These are phyloP conservation scores for Conringia planisiliqua DNA, from an alignment of 345 rosid species.

Conservation along the genomic window DNA sequence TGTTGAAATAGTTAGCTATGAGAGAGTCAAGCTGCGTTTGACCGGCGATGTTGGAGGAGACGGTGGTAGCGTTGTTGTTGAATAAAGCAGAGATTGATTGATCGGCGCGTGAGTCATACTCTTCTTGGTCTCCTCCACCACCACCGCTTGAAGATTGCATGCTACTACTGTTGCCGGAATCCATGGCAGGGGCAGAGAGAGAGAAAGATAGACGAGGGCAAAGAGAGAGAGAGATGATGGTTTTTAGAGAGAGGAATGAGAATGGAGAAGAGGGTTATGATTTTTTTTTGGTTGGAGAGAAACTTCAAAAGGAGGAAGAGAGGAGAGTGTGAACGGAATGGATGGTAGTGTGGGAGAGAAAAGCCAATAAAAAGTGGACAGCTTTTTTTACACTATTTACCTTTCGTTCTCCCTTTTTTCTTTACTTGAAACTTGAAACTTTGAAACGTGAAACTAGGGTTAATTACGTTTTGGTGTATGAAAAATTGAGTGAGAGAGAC, in stretches of 20 bases:
- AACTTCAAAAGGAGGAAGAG: constrained; percentile 10
- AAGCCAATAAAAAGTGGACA: constrained; percentile 31
- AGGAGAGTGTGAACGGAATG: constrained; percentile 37
- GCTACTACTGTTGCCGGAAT: constrained; percentile 38
- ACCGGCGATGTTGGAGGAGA: constrained; percentile 17
- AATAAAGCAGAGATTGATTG: constrained; percentile 35
- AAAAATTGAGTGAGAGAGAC: background rate
- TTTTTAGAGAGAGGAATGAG: background rate
- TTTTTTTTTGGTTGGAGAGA: constrained; percentile 8
- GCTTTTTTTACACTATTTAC: constrained; percentile 19
- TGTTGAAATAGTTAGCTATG: constrained; percentile 55
- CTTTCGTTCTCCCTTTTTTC: constrained; percentile 18
- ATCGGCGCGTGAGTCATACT: constrained; percentile 39
- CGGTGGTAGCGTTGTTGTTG: constrained; percentile 26
- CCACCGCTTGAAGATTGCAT: constrained; percentile 41
- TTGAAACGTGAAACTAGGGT: constrained; percentile 31
- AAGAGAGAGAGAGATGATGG: background rate
- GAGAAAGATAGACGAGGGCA: background rate
- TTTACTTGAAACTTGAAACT: constrained; percentile 29
- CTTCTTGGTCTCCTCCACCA: constrained; percentile 39
- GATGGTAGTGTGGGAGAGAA: constrained; percentile 31
- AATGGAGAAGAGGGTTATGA: constrained; percentile 11
- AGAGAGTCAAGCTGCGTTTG: constrained; percentile 37
- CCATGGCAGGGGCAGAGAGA: constrained; percentile 24
- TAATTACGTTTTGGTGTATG: constrained; percentile 1